A percentile compares a stretch with the other conserved stretches of the same genome.
Conservation (phyloP, 306 rosid genomes). For the Prunus kanzakura region DNA sequence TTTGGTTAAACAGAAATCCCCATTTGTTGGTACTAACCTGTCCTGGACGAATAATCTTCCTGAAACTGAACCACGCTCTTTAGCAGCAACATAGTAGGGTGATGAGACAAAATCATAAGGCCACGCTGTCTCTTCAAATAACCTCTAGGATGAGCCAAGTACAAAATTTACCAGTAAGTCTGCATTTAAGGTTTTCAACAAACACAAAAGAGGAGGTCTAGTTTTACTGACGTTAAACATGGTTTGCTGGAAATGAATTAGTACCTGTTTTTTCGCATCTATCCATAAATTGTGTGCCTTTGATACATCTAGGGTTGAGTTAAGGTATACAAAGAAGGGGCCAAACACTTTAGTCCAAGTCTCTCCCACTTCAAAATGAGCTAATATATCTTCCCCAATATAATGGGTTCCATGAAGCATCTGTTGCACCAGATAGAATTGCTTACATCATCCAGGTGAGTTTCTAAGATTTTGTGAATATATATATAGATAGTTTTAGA, state of each 20-base stretch:
- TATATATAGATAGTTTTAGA: neutral
- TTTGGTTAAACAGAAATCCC: neutral
- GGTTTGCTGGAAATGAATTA: neutral
- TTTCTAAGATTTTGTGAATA: too few relatives aligned
- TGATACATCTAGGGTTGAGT: slow-evolving; percentile 35
- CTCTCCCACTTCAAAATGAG: slow-evolving; percentile 40
- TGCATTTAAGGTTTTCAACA: neutral
- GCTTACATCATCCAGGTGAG: too few relatives aligned
- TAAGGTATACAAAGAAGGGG: slow-evolving; percentile 43
- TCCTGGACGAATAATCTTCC: slow-evolving; percentile 36
- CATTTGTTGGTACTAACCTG: slow-evolving; percentile 15
- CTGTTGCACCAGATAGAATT: slow-evolving; percentile 25
- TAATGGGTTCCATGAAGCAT: slow-evolving; percentile 51
- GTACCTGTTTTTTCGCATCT: slow-evolving; percentile 45
- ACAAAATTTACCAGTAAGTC: neutral
- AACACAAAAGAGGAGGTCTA: too few relatives aligned
- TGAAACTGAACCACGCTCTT: slow-evolving; percentile 38
- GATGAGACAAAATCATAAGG: slow-evolving; percentile 43
- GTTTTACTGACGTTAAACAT: neutral
- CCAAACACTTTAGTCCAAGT: slow-evolving; percentile 49
- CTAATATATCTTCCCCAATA: slow-evolving; percentile 40
- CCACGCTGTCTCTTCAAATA: slow-evolving; percentile 38
- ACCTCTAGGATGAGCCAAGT: slow-evolving; percentile 24
- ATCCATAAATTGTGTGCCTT: slow-evolving; percentile 36
- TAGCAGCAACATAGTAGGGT: slow-evolving; percentile 22